phyloP scores from a whole-genome alignment of 352 stramenopile genomes.

The Pythium chondricola region DNA sequence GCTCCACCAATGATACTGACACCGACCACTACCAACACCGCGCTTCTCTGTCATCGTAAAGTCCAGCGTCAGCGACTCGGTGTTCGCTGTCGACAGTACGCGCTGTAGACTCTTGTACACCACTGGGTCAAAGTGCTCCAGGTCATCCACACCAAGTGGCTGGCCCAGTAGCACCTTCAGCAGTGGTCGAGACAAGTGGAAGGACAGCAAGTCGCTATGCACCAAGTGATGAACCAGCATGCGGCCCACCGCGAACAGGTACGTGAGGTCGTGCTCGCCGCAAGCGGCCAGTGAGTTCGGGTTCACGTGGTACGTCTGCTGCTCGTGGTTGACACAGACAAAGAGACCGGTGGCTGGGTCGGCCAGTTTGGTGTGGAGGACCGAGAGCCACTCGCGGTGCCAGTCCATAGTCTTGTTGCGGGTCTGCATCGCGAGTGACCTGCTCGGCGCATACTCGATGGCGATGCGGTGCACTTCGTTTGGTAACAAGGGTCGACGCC shows the following conservation, averaged over 20 bases:
- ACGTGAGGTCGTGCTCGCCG: conserved; percentile 47
- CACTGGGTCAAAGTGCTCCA: conserved; percentile 68
- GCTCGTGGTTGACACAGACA: conserved; percentile 40
- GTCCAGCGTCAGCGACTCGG: conserved; percentile 42
- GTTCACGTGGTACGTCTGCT: conserved; percentile 57
- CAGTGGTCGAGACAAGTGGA: conserved; percentile 91
- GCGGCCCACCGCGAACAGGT: conserved; percentile 44
- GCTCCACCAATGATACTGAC: no score
- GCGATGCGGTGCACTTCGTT: no score
- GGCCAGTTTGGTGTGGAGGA: conserved; percentile 54
- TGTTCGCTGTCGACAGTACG: conserved; percentile 35
- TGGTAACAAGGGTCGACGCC: no score
- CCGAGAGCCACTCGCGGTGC: conserved; percentile 62
- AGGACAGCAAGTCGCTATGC: conserved; percentile 88
- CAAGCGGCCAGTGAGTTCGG: conserved; percentile 34
- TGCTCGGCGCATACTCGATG: no score
- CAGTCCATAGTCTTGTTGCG: no score
- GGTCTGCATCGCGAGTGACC: no score
- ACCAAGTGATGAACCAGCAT: conserved; percentile 50
- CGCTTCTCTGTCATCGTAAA: conserved; percentile 19
- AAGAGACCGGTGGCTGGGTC: conserved; percentile 42
- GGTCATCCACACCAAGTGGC: conserved; percentile 90
- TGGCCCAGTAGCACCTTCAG: conserved; percentile 96
- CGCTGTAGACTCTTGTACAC: conserved; percentile 42
- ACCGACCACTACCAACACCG: conserved; percentile 32